phyloP scores from a whole-genome alignment of 768 basidiomycete genomes.

The Lanmaoa rubissima region DNA sequence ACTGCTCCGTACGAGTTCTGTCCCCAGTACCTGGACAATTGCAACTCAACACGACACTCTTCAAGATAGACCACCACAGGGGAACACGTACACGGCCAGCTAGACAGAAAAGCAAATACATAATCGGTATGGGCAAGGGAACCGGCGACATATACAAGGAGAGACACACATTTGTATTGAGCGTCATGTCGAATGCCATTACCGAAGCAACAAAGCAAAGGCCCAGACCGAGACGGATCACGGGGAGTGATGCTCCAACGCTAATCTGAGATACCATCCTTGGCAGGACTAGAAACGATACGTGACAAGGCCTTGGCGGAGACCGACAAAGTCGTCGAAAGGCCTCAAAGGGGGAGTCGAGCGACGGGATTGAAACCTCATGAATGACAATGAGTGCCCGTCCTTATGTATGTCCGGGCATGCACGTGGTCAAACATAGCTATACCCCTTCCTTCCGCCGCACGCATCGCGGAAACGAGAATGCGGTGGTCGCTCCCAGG shows the following conservation, averaged over 20 bases:
- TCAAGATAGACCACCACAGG: background rate
- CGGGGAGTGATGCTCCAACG: background rate
- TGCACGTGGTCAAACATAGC: slow-evolving; percentile 16
- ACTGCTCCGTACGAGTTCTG: slow-evolving; percentile 37
- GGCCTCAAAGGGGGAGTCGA: background rate
- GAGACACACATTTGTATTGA: slow-evolving; percentile 24
- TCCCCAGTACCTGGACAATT: slow-evolving; percentile 31
- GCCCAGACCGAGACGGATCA: slow-evolving; percentile 16
- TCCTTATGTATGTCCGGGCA: slow-evolving; percentile 12
- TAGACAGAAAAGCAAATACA: background rate
- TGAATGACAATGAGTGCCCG: background rate
- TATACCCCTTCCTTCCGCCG: slow-evolving; percentile 9
- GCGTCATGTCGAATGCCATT: slow-evolving; percentile 27
- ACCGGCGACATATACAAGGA: background rate
- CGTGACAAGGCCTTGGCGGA: background rate
- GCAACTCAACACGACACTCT: background rate
- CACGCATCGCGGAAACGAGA: background rate
- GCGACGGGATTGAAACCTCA: background rate
- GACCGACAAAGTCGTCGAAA: background rate
- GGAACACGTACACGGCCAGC: slow-evolving; percentile 26
- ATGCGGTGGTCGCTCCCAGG: background rate
- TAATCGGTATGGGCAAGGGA: background rate
- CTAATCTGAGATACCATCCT: slow-evolving; percentile 11
- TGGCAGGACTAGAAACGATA: background rate
- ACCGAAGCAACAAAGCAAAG: slow-evolving; percentile 12